These are phyloP conservation scores for Cajanus cajan DNA, from an alignment of 306 rosid species.

Conservation along the genomic window DNA sequence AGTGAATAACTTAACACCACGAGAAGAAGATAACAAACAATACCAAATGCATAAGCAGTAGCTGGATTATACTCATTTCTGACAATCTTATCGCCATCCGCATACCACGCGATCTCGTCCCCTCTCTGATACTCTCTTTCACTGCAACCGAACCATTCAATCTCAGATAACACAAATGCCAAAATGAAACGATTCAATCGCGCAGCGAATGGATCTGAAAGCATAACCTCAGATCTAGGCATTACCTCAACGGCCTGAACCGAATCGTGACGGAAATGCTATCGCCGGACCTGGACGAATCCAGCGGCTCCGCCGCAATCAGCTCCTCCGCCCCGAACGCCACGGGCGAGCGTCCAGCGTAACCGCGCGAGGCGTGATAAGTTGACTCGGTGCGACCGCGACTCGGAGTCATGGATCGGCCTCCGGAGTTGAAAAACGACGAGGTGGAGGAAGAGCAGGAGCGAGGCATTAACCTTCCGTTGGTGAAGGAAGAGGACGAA, in stretches of 20 bases:
- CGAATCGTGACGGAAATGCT: constrained; percentile 99
- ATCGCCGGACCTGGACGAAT: constrained; percentile 66
- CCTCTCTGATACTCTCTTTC: constrained; percentile 97
- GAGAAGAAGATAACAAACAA: constrained; percentile 23
- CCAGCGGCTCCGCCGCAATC: constrained; percentile 58
- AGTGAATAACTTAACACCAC: neutral
- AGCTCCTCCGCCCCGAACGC: constrained; percentile 71
- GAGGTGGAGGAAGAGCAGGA: constrained; percentile 76
- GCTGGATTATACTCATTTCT: constrained; percentile 90
- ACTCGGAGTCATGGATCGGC: constrained; percentile 82
- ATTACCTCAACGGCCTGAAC: constrained; percentile 94
- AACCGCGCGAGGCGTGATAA: constrained; percentile 43
- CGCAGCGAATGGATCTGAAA: constrained; percentile 58
- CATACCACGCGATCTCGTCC: constrained; percentile 94
- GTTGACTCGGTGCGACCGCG: constrained; percentile 72
- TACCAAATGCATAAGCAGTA: constrained; percentile 96
- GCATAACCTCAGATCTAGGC: constrained; percentile 59
- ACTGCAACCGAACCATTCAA: constrained; percentile 54
- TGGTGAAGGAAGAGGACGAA: constrained; percentile 69
- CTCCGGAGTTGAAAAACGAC: constrained; percentile 66
- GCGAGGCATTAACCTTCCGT: constrained; percentile 77
- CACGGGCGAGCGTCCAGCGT: constrained; percentile 57
- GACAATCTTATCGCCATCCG: constrained; percentile 92
- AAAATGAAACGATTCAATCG: constrained; percentile 33
- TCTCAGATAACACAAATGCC: constrained; percentile 23